Evolutionary conservation across 805 yeast species (phyloP).

Genomic region (Sugiyamaella marilandica): DNA sequence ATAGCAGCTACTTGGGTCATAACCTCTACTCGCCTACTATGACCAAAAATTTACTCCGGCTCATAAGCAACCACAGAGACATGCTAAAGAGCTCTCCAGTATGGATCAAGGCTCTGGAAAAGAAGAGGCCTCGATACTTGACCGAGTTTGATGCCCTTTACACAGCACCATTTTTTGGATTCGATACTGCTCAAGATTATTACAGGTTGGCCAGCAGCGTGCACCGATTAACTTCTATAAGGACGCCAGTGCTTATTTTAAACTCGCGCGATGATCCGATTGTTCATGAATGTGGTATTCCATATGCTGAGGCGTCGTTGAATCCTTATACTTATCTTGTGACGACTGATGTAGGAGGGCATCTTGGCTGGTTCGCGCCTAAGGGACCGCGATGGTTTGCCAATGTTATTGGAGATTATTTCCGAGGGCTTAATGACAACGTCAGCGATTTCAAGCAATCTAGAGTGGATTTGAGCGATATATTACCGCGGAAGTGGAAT

Average conservation of each 20-base stretch:
- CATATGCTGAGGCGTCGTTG: constrained; percentile 43
- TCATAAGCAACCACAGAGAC: constrained; percentile 42
- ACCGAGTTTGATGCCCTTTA: constrained; percentile 58
- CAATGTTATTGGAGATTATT: constrained; percentile 44
- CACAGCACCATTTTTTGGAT: constrained; percentile 66
- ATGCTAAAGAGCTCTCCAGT: constrained; percentile 32
- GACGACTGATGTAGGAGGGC: constrained; percentile 71
- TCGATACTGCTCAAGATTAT: constrained; percentile 57
- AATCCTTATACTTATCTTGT: constrained; percentile 60
- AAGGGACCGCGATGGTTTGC: constrained; percentile 65
- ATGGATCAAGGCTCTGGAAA: constrained; percentile 30
- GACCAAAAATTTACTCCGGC: constrained; percentile 42
- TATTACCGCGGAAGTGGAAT: constrained; percentile 18
- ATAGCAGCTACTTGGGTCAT: constrained; percentile 39
- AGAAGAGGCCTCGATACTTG: constrained; percentile 28
- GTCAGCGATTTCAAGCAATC: constrained; percentile 22
- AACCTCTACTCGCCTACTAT: constrained; percentile 47
- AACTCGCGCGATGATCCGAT: constrained; percentile 74
- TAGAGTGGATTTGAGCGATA: constrained; percentile 11
- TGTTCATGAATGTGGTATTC: constrained; percentile 49
- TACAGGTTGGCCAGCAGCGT: constrained; percentile 60
- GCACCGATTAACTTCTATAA: constrained; percentile 45
- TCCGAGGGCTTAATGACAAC: constrained; percentile 34
- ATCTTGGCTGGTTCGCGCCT: constrained; percentile 68
- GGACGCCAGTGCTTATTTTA: constrained; percentile 61